A percentile compares a stretch with the other conserved stretches of the same genome.
These are phyloP conservation scores for Ambrosia trifida DNA, from an alignment of 129 eudicot species.

Conservation along the genomic window DNA sequence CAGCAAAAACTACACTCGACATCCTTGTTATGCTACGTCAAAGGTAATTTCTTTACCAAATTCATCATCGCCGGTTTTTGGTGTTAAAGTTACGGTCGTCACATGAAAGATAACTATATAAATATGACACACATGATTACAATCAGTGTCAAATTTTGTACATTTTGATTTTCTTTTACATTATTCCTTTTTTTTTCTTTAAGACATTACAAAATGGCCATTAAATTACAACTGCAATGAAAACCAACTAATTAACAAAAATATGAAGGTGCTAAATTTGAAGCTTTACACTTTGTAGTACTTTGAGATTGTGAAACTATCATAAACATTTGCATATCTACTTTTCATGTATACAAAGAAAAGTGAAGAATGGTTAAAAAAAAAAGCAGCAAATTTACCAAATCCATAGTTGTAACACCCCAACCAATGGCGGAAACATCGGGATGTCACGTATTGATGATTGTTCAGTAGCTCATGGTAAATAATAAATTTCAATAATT, in stretches of 20 bases:
- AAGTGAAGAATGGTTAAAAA: constrained; percentile 59
- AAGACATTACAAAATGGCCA: not conserved
- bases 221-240: not conserved
- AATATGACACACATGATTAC: not conserved
- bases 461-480: too few species aligned
- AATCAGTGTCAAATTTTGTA: not conserved
- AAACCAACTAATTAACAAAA: not conserved
- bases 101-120: too few species aligned
- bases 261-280: constrained; percentile 33
- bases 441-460: too few species aligned
- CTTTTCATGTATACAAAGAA: constrained; percentile 79
- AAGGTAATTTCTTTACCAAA: too few species aligned
- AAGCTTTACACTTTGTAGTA: constrained; percentile 65
- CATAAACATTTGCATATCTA: constrained; percentile 59
- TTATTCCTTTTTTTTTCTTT: too few species aligned
- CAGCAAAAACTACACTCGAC: too few species aligned
- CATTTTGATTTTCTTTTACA: not conserved
- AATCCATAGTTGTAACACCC: constrained; percentile 67
- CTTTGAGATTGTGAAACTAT: constrained; percentile 65
- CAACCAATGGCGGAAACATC: too few species aligned
- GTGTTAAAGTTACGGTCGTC: too few species aligned
- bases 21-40: too few species aligned
- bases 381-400: constrained; percentile 67
- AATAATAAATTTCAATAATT: too few species aligned
- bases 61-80: too few species aligned